These are phyloP conservation scores for Camillea tinctor DNA, from an alignment of 2,329 filamentous ascomycete genomes.

Conservation along the genomic window DNA sequence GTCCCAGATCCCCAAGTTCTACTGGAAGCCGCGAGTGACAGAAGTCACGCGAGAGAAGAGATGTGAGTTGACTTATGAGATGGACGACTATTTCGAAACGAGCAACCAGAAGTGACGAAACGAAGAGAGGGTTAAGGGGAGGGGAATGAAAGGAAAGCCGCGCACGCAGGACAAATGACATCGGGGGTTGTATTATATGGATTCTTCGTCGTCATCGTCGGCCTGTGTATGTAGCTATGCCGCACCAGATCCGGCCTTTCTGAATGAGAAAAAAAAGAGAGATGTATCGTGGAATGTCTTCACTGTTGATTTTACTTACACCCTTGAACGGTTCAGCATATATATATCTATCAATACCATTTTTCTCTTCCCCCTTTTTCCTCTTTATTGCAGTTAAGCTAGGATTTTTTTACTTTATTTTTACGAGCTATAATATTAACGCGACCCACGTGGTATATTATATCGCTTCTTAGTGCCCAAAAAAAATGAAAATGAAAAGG, in stretches of 20 bases:
- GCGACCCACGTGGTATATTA: no score
- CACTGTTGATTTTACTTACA: no score
- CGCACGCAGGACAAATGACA: background rate
- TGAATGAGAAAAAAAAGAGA: background rate
- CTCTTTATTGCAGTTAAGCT: no score
- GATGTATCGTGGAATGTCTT: no score
- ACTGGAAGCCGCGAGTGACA: background rate
- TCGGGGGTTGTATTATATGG: conserved; percentile 1
- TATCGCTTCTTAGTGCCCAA: no score
- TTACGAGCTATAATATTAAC: no score
- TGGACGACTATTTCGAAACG: background rate
- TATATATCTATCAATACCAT: no score
- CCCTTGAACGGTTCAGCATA: no score
- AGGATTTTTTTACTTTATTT: no score
- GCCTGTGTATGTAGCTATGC: background rate
- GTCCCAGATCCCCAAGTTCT: background rate
- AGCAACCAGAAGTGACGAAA: background rate
- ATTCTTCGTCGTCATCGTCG: background rate
- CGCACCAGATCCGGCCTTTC: background rate
- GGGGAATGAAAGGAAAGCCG: conserved; percentile 5
- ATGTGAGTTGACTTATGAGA: background rate
- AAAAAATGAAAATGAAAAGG: no score
- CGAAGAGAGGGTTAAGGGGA: background rate
- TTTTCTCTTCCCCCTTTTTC: no score
- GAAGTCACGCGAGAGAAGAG: background rate